Base-by-base conservation (phyloP, 768 basidiomycete species). In the Pulveroboletus sp. region DNA sequence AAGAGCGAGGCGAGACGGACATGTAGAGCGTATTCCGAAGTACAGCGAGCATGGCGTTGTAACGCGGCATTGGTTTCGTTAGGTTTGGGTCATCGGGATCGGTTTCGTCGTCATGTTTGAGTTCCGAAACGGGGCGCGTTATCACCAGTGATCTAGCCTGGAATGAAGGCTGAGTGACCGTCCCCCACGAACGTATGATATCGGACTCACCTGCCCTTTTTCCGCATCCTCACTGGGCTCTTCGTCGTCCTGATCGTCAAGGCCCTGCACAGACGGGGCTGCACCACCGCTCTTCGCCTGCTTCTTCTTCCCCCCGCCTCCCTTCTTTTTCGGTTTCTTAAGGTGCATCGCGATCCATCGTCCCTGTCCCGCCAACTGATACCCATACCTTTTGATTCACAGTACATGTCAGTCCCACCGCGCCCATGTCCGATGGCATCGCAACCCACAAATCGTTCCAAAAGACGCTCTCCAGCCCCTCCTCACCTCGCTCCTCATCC, bases 41-140 rank as follows among this genome's bases (percentile, higher is more conserved):
- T 7, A 94, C 83, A 0, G 90, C 82, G 7, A 94, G 72, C 91
- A 95, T 94, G 5, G 90, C 78, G 58, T 94, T 95, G 66, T 94
- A 94, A 8, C 90, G 76, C 1, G 83, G 75, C 16, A 85, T 71
- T 0, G 93, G 94, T 1, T 71, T 68, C 0, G 85, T 82, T 51
- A 76, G 61, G 32, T 72, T 67, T 0, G 89, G 85, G 59, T 91
- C 89, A 45, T 88, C 80, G 1, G 75, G 71, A 53, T 86, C 82
- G 10, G 61, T 43, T 19, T 78, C 77, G 29, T 65, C 59, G 14
- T 69, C 66, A 31, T 32, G 51, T 12, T 41, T 40, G 17, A 25
- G 9, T 20, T 43, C 45, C 2, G 34, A 5, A 25, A n/a, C 4
- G 4, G 36, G 43, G 27, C 20, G 44, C 14, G 31, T n/a, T 14